Evolutionary conservation across 495 filamentous ascomycete species (phyloP).

Genomic region (Penicillium canescens): DNA sequence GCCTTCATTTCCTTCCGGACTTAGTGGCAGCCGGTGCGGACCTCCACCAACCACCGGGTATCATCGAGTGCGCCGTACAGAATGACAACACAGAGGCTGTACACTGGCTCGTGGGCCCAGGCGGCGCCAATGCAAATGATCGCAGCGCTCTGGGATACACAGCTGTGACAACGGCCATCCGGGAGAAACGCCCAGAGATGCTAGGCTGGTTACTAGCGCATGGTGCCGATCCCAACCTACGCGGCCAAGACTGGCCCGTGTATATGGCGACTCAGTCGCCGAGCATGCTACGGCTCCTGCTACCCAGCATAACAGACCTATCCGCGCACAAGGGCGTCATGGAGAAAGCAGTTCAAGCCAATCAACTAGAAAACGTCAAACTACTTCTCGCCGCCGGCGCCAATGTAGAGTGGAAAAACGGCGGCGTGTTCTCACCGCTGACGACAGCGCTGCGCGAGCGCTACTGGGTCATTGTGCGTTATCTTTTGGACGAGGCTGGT

Average conservation of each 20-base stretch:
- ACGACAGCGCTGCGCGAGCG: slow-evolving; percentile 56
- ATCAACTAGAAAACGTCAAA: slow-evolving; percentile 30
- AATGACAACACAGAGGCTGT: slow-evolving; percentile 49
- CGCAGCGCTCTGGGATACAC: slow-evolving; percentile 43
- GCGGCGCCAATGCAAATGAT: slow-evolving; percentile 50
- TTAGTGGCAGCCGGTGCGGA: slow-evolving; percentile 53
- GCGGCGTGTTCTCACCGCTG: slow-evolving; percentile 55
- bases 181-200: slow-evolving; percentile 44
- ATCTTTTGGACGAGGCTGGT: slow-evolving; percentile 48
- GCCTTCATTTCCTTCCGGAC: slow-evolving; percentile 47
- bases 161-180: slow-evolving; percentile 56
- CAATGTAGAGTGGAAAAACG: slow-evolving; percentile 55
- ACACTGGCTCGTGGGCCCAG: slow-evolving; percentile 46
- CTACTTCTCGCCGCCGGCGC: slow-evolving; percentile 22
- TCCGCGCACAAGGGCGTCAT: slow-evolving; percentile 53
- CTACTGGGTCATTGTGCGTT: slow-evolving; percentile 47
- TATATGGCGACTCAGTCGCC: slow-evolving; percentile 53
- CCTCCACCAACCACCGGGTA: slow-evolving; percentile 50
- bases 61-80: slow-evolving; percentile 55
- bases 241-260: slow-evolving; percentile 56
- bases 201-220: slow-evolving; percentile 48
- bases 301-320: slow-evolving; percentile 43
- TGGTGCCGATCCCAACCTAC: slow-evolving; percentile 52
- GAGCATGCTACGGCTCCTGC: slow-evolving; percentile 42
- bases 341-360: slow-evolving; percentile 54